Percentiles rank a stretch among this genome's conserved stretches.
Conservation (phyloP, 2,329 filamentous ascomycete species). For the Ophiognomonia clavigignenti-juglandacearum region DNA sequence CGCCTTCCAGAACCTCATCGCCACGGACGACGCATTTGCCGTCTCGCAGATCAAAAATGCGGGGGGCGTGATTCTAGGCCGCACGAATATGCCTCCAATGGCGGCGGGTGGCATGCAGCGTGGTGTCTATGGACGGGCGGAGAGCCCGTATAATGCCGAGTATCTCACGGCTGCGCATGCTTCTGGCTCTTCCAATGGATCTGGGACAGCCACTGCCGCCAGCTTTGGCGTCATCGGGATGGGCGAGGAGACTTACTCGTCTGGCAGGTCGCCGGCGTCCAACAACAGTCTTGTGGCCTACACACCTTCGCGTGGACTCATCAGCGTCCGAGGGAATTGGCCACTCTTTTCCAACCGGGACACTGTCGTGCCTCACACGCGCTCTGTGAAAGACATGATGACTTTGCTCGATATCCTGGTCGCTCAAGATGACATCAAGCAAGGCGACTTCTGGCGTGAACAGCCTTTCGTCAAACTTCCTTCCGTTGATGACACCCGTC, state of each 20-base stretch:
- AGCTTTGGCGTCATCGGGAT: slow-evolving; percentile 49
- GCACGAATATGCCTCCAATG: slow-evolving; percentile 58
- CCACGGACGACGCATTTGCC: slow-evolving; percentile 48
- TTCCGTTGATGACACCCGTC: slow-evolving; percentile 26
- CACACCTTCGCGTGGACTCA: slow-evolving; percentile 2
- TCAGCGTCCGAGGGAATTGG: slow-evolving; percentile 2
- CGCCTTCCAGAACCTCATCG: slow-evolving; percentile 44
- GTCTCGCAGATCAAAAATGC: slow-evolving; percentile 41
- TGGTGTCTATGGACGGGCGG: slow-evolving; percentile 50
- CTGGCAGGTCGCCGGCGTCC: slow-evolving; percentile 39
- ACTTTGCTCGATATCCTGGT: slow-evolving; percentile 43
- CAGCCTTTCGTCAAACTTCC: slow-evolving; percentile 39
- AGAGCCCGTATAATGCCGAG: slow-evolving; percentile 49
- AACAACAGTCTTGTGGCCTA: slow-evolving; percentile 8
- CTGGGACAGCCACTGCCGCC: slow-evolving; percentile 43
- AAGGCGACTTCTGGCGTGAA: slow-evolving; percentile 50
- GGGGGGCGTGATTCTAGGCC: slow-evolving; percentile 47
- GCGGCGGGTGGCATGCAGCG: slow-evolving; percentile 54
- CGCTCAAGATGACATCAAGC: slow-evolving; percentile 32
- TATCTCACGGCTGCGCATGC: slow-evolving; percentile 51
- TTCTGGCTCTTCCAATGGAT: slow-evolving; percentile 55
- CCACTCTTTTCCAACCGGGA: slow-evolving; percentile 6
- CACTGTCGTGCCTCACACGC: slow-evolving; percentile 20
- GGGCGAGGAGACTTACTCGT: slow-evolving; percentile 51
- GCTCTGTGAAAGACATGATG: slow-evolving; percentile 45